Conservation (phyloP, 257 asterid genomes). For the Henckelia pumila region DNA sequence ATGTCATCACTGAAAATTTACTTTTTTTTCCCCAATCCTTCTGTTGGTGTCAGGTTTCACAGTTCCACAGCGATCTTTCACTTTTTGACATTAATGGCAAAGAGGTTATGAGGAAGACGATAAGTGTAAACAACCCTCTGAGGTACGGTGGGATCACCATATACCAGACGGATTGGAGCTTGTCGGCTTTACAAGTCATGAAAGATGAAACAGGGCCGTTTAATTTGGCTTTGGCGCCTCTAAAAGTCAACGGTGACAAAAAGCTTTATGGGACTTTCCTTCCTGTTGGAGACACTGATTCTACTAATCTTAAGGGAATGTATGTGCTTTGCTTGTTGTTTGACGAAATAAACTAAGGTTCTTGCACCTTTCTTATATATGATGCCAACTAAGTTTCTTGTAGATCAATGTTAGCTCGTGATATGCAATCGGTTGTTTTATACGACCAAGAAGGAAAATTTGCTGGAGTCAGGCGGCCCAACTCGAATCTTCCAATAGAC, state of each 20-base stretch:
- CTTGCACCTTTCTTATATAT: background rate
- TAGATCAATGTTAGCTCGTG: constrained; percentile 95
- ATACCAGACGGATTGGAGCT: constrained; percentile 65
- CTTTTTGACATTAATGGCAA: constrained; percentile 72
- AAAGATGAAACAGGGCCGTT: constrained; percentile 86
- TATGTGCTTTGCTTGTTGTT: constrained; percentile 32
- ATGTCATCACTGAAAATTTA: background rate
- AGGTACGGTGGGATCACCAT: constrained; percentile 80
- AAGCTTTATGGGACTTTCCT: constrained; percentile 82
- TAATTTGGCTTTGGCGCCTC: constrained; percentile 93
- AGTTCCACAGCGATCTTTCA: constrained; percentile 84
- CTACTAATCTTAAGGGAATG: constrained; percentile 71
- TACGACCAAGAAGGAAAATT: constrained; percentile 88
- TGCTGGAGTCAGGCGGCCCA: constrained; percentile 74
- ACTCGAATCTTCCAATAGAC: constrained; percentile 80
- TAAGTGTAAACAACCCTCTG: constrained; percentile 85
- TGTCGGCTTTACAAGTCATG: constrained; percentile 70
- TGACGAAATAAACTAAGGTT: background rate
- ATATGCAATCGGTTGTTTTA: constrained; percentile 79
- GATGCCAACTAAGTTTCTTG: constrained; percentile 12
- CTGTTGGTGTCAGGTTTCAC: constrained; percentile 61
- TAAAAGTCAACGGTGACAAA: constrained; percentile 77
- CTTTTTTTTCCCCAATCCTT: background rate
- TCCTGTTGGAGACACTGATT: constrained; percentile 60
- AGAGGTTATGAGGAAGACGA: constrained; percentile 81